Percentiles rank a stretch among this genome's conserved stretches.
phyloP scores from a whole-genome alignment of 139 green algal genomes.

The Volvox africanus region DNA sequence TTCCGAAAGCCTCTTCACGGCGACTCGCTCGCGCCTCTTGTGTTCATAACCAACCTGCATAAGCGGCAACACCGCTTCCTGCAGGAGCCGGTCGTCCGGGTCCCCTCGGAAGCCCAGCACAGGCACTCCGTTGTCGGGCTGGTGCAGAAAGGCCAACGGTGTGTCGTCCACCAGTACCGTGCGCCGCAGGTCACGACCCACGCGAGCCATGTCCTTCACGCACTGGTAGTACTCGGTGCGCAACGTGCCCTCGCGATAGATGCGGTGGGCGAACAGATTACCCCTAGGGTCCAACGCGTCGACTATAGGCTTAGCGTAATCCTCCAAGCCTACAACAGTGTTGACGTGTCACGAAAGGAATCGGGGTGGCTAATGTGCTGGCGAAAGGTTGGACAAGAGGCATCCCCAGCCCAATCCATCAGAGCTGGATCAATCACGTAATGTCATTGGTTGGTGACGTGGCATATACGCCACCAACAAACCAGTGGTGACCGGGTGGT shows the following conservation, averaged over 20 bases:
- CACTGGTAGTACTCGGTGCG: slow-evolving; percentile 81
- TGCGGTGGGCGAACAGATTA: slow-evolving; percentile 58
- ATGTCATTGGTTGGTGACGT: too few species aligned
- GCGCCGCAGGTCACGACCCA: slow-evolving; percentile 57
- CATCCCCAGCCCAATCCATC: too few species aligned
- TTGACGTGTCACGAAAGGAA: too few species aligned
- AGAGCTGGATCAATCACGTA: too few species aligned
- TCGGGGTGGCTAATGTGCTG: too few species aligned
- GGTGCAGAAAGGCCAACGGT: slow-evolving; percentile 87
- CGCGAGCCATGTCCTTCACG: slow-evolving; percentile 88
- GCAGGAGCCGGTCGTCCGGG: slow-evolving; percentile 82
- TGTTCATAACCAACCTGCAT: slow-evolving; percentile 61
- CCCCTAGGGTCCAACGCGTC: slow-evolving; percentile 76
- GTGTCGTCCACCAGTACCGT: slow-evolving; percentile 94
- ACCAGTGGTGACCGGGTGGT: too few species aligned
- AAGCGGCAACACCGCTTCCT: slow-evolving; percentile 87
- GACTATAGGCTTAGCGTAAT: slow-evolving; percentile 89
- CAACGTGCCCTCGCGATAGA: slow-evolving; percentile 72
- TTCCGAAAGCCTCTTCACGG: too few species aligned
- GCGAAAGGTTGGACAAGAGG: too few species aligned
- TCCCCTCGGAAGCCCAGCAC: slow-evolving; percentile 87
- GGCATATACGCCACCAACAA: too few species aligned
- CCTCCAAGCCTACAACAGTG: slow-evolving; percentile 75
- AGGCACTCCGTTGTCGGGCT: slow-evolving; percentile 92
- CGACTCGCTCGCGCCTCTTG: too few species aligned